Percentiles rank a stretch among this genome's conserved stretches.
Evolutionary conservation across 2,329 filamentous ascomycete genomes (phyloP).

Genomic region (Trichoderma simmonsii): DNA sequence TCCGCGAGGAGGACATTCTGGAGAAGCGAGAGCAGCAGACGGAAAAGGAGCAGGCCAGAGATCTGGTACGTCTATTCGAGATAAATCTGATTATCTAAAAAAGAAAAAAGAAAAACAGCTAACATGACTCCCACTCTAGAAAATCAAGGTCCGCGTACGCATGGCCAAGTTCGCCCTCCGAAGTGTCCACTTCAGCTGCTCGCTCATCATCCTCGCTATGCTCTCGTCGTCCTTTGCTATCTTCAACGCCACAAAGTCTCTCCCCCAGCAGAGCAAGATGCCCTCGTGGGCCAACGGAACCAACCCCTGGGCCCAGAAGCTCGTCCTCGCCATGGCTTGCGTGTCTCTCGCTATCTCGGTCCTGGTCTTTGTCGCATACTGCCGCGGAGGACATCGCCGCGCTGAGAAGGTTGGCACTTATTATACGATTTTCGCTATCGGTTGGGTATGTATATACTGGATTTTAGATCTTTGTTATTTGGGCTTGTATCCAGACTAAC

Average conservation of each 20-base stretch:
- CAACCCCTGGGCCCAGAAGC: conserved; percentile 76
- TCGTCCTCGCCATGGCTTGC: conserved; percentile 74
- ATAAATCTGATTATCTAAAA: neutral
- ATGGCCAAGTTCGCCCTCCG: conserved; percentile 94
- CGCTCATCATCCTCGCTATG: conserved; percentile 89
- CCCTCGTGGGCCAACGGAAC: conserved; percentile 81
- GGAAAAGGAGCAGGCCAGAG: conserved; percentile 81
- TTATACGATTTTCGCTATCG: conserved; percentile 90
- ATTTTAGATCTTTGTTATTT: neutral
- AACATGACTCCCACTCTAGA: conserved; percentile 49
- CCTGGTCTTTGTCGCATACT: conserved; percentile 80
- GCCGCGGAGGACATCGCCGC: conserved; percentile 78
- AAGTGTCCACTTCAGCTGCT: conserved; percentile 94
- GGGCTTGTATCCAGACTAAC: neutral
- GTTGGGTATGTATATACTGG: conserved; percentile 52
- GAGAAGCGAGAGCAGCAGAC: conserved; percentile 80
- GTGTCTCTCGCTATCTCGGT: conserved; percentile 79
- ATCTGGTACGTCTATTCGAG: conserved; percentile 65
- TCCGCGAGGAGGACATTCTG: conserved; percentile 79
- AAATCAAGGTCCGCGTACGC: conserved; percentile 86
- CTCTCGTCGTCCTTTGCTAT: conserved; percentile 83
- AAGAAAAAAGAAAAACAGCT: neutral
- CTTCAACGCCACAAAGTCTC: conserved; percentile 79
- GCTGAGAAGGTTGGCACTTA: conserved; percentile 94
- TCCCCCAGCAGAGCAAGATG: conserved; percentile 74